These are phyloP conservation scores for Phaeotremella fagi DNA, from an alignment of 768 basidiomycete species.

Conservation along the genomic window DNA sequence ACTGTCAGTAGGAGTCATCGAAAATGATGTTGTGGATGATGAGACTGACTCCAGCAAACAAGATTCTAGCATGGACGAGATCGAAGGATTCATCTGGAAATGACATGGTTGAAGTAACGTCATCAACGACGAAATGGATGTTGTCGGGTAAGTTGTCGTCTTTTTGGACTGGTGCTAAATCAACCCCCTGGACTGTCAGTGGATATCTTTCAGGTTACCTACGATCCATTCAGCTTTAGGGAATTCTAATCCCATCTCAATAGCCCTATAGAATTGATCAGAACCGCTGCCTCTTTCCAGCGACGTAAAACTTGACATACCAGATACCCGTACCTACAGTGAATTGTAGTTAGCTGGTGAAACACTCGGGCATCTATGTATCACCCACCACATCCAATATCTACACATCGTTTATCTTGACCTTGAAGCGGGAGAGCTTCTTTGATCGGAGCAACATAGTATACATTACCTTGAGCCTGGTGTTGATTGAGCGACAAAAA, in stretches of 20 bases:
- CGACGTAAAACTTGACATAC: too few species aligned
- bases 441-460: neutral
- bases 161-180: constrained; percentile 11
- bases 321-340: too few species aligned
- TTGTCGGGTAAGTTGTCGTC: constrained; percentile 4
- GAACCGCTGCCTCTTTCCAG: too few species aligned
- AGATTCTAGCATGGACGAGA: constrained; percentile 3
- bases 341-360: constrained; percentile 6
- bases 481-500: too few species aligned
- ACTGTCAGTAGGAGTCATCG: too few species aligned
- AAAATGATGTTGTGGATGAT: too few species aligned
- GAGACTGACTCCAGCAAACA: constrained; percentile 11
- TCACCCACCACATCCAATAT: constrained; percentile 20
- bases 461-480: neutral
- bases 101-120: neutral
- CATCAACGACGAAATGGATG: constrained; percentile 1
- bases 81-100: constrained; percentile 14
- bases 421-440: neutral
- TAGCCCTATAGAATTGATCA: neutral
- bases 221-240: constrained; percentile 3
- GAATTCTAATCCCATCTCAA: constrained; percentile 8
- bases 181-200: neutral
- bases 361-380: too few species aligned
- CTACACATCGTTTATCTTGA: neutral
- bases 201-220: neutral